These are phyloP conservation scores for Plasmodium billcollinsi DNA, from an alignment of 169 alveolate species.

Conservation along the genomic window DNA sequence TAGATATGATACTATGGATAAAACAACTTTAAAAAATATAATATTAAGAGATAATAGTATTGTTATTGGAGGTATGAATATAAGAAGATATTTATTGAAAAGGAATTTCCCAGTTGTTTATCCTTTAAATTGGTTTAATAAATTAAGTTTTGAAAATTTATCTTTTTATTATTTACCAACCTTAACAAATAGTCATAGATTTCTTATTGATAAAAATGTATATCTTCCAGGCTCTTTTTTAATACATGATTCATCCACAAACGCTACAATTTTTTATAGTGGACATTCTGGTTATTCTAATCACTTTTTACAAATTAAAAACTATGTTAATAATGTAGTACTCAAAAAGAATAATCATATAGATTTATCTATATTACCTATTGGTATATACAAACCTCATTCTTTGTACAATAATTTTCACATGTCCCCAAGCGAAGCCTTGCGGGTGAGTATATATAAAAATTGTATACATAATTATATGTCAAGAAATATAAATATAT, in stretches of 20 bases:
- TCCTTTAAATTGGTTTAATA: slow-evolving; percentile 76
- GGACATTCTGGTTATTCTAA: slow-evolving; percentile 75
- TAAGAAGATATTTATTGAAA: slow-evolving; percentile 64
- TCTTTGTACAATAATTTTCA: slow-evolving; percentile 46
- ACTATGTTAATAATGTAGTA: slow-evolving; percentile 34
- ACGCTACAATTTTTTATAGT: slow-evolving; percentile 70
- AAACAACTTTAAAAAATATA: slow-evolving; percentile 40
- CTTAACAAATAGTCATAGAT: slow-evolving; percentile 58
- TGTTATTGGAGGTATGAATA: slow-evolving; percentile 74
- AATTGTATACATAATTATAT: background rate
- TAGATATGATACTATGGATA: slow-evolving; percentile 75
- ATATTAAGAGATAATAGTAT: slow-evolving; percentile 71
- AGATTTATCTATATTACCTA: slow-evolving; percentile 69
- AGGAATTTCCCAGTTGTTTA: slow-evolving; percentile 72
- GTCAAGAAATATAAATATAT: too few relatives aligned
- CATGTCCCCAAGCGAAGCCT: slow-evolving; percentile 70
- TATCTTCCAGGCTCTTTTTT: slow-evolving; percentile 76
- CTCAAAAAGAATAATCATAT: slow-evolving; percentile 7
- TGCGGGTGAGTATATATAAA: slow-evolving; percentile 9
- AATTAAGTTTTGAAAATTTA: slow-evolving; percentile 54
- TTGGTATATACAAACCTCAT: slow-evolving; percentile 75
- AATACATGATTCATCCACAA: slow-evolving; percentile 35
- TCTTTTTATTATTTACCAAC: slow-evolving; percentile 75
- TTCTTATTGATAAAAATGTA: slow-evolving; percentile 55
- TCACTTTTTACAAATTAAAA: slow-evolving; percentile 63